phyloP scores from a whole-genome alignment of 2,329 filamentous ascomycete genomes.

The Aureobasidium melanogenum region DNA sequence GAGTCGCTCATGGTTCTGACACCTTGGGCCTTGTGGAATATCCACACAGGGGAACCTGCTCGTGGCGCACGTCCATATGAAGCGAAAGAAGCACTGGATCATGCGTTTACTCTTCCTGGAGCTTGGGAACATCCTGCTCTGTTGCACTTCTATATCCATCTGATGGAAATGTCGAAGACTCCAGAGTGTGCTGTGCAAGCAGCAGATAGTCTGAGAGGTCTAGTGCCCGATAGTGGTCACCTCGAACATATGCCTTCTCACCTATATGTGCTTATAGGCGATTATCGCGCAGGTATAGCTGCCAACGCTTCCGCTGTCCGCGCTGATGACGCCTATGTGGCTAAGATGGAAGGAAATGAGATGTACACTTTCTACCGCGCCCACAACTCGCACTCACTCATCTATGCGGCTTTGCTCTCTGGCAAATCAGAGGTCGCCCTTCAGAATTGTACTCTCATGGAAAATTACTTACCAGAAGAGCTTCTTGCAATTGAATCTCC shows the following conservation, averaged over 20 bases:
- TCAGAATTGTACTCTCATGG: constrained; percentile 50
- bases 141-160: constrained; percentile 66
- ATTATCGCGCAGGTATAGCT: constrained; percentile 57
- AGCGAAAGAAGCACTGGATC: constrained; percentile 50
- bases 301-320: constrained; percentile 59
- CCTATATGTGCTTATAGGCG: constrained; percentile 63
- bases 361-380: constrained; percentile 71
- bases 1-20: constrained; percentile 59
- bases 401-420: constrained; percentile 72
- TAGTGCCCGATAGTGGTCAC: constrained; percentile 63
- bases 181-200: constrained; percentile 55
- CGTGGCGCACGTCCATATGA: constrained; percentile 49
- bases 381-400: constrained; percentile 65
- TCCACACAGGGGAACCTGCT: constrained; percentile 49
- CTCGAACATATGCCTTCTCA: constrained; percentile 71
- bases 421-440: constrained; percentile 56
- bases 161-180: constrained; percentile 65
- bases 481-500: constrained; percentile 52
- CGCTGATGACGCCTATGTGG: constrained; percentile 60
- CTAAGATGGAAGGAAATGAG: constrained; percentile 50
- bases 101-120: constrained; percentile 43
- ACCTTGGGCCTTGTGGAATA: constrained; percentile 57
- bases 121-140: constrained; percentile 56
- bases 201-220: constrained; percentile 53
- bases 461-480: constrained; percentile 53